These are phyloP conservation scores for Neofusicoccum cordaticola DNA, from an alignment of 2,329 filamentous ascomycete species.

Conservation along the genomic window DNA sequence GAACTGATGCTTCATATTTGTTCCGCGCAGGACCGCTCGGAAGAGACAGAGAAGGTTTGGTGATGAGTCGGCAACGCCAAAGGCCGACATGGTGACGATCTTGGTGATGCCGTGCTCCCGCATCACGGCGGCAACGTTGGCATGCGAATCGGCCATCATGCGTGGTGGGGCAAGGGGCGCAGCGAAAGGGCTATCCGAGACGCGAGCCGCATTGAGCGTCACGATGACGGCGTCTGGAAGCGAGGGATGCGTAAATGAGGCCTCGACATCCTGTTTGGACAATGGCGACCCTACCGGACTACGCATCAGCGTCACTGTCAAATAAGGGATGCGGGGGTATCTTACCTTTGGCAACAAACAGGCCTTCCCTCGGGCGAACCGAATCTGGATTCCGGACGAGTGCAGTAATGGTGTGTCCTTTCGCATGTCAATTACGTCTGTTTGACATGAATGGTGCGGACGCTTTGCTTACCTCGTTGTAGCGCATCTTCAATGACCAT, in stretches of 20 bases:
- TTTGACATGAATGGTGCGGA: too few relatives aligned
- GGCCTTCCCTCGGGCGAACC: constrained; percentile 28
- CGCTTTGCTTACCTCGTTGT: constrained; percentile 19
- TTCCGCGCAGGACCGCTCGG: constrained; percentile 45
- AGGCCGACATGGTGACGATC: constrained; percentile 51
- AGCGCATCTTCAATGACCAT: constrained; percentile 44
- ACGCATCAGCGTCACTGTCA: background rate
- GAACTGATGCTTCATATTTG: constrained; percentile 47
- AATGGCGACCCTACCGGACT: constrained; percentile 24
- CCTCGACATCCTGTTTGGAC: constrained; percentile 36
- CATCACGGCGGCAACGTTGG: constrained; percentile 39
- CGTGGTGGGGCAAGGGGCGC: constrained; percentile 42
- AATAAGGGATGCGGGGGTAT: background rate
- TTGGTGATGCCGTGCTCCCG: constrained; percentile 38
- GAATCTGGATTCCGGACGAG: constrained; percentile 43
- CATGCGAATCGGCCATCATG: constrained; percentile 48
- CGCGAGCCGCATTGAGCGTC: constrained; percentile 49
- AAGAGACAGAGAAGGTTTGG: constrained; percentile 42
- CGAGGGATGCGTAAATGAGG: constrained; percentile 30
- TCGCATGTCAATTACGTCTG: too few relatives aligned
- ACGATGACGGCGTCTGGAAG: constrained; percentile 43
- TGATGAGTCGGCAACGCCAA: constrained; percentile 50
- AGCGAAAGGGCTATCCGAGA: constrained; percentile 49
- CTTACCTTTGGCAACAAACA: constrained; percentile 41
- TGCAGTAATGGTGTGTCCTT: constrained; percentile 45